Percentiles rank a stretch among this genome's conserved stretches.
These are phyloP conservation scores for Cordyceps pruinosa DNA, from an alignment of 2,329 filamentous ascomycete genomes.

Conservation along the genomic window DNA sequence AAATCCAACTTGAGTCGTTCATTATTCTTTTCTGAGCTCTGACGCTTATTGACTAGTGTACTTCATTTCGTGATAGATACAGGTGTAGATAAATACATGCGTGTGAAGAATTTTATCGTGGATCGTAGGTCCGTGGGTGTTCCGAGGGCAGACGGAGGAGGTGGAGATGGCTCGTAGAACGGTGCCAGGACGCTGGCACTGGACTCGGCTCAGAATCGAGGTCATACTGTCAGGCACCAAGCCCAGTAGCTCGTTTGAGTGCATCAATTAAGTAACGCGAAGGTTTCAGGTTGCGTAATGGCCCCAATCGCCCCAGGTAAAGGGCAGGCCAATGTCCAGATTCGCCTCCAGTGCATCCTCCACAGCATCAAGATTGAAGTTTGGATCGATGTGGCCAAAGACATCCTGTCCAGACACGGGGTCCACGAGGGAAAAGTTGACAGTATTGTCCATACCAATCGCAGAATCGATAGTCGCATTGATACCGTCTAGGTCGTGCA, in stretches of 20 bases:
- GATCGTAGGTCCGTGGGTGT: no score
- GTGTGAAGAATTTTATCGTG: no score
- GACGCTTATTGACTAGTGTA: neutral
- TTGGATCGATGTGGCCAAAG: slow-evolving; percentile 49
- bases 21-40: neutral
- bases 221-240: neutral
- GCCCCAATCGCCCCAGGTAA: slow-evolving; percentile 44
- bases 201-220: neutral
- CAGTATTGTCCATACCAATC: slow-evolving; percentile 25
- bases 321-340: slow-evolving; percentile 45
- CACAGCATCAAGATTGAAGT: slow-evolving; percentile 45
- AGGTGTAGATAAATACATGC: neutral
- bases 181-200: no score
- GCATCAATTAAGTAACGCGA: neutral
- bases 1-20: slow-evolving; percentile 10
- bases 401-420: slow-evolving; percentile 44
- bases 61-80: neutral
- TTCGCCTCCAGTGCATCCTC: slow-evolving; percentile 49
- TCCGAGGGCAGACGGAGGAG: no score
- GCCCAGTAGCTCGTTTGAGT: neutral
- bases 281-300: slow-evolving; percentile 27
- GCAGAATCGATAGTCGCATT: slow-evolving; percentile 20
- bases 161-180: no score
- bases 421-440: slow-evolving; percentile 37
- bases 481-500: slow-evolving; percentile 20